Evolutionary conservation across 768 basidiomycete species (phyloP), one percentile per base, ranked within the genome.

Genomic region (Cyathus striatus): DNA sequence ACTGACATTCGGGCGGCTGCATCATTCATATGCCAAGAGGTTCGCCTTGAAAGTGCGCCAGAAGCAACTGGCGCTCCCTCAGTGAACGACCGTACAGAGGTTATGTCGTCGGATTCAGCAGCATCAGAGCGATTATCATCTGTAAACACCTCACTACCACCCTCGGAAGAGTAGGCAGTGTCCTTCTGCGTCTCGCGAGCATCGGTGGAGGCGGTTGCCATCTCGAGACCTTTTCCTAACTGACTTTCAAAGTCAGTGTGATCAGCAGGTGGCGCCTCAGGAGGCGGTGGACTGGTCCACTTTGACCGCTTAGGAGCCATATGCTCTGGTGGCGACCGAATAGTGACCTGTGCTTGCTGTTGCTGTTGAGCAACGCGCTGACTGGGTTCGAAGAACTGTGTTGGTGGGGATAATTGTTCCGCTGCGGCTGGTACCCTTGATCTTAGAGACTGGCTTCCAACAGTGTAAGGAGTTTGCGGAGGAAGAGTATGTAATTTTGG

Each of bases 261-360:
- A 50, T 78, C 85, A 18, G 73, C 74, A 7, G 76, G 69, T 0
- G 88, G 70, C 1, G 87, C 89, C 52, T 84, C 85, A 1, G 81
- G 78, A 3, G 88, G 86, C 20, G 89, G 88, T 6, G 88, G 87
- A 50, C 86, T 89, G 2, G 88, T 90, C 89, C 88, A 90, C 60
- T 86, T 84, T 23, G 76, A 69, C 23, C 88, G 78, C 55, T 75
- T 83, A 1, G 89, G 85, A 14, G 85, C 87, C 89, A 90, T 88
- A 50, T 87, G 85, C 44, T 82, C 81, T 2, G 82, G 79, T 33
- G 75, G 78, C 6, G 74, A 67, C 13, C 73, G 72, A 37, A 66
- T 27, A 51, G 60, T 60, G 35, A 55, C 62, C 51, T 46, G 64
- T n/a, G n/a, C n/a, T n/a, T n/a, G n/a, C n/a, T n/a, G n/a, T n/a